Conservation (phyloP, 1,284 basidiomycete species). For the Butyriboletus appendiculatus region DNA sequence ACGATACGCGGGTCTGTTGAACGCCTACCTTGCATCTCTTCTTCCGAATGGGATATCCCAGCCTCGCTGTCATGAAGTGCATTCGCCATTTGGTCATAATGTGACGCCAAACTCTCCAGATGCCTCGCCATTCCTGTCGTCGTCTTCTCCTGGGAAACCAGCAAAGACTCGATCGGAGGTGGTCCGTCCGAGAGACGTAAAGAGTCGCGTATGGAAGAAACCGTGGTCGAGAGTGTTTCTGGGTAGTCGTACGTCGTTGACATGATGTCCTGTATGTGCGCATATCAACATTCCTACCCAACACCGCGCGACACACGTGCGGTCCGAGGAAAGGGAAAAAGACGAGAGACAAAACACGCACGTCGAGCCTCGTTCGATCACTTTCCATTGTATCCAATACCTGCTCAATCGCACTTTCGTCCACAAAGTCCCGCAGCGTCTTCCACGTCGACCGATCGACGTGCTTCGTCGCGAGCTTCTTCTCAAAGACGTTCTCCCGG, state of each 20-base stretch:
- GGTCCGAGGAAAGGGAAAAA: not conserved
- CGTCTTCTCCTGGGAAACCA: conserved; percentile 58
- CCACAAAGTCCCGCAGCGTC: conserved; percentile 78
- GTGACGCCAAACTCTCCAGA: conserved; percentile 65
- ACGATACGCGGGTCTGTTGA: not conserved
- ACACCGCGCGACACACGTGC: not conserved
- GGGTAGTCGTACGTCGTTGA: conserved; percentile 66
- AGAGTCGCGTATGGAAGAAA: conserved; percentile 52
- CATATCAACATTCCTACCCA: not conserved
- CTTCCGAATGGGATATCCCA: conserved; percentile 62
- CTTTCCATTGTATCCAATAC: conserved; percentile 68
- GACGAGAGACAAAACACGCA: conserved; percentile 36
- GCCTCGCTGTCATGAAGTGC: conserved; percentile 66
- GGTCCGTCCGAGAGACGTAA: conserved; percentile 44
- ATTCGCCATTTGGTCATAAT: conserved; percentile 72
- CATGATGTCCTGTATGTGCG: conserved; percentile 52
- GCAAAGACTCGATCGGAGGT: conserved; percentile 47
- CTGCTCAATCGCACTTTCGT: conserved; percentile 76
- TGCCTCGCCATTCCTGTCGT: conserved; percentile 68
- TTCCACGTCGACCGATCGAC: conserved; percentile 68
- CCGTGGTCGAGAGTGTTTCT: conserved; percentile 55
- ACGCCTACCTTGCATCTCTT: conserved; percentile 62
- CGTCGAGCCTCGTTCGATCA: conserved; percentile 66
- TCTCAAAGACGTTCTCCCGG: conserved; percentile 32
- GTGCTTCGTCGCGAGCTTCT: conserved; percentile 31